Conservation (phyloP, 2,329 filamentous ascomycete species). For the Cryphonectria parasitica region DNA sequence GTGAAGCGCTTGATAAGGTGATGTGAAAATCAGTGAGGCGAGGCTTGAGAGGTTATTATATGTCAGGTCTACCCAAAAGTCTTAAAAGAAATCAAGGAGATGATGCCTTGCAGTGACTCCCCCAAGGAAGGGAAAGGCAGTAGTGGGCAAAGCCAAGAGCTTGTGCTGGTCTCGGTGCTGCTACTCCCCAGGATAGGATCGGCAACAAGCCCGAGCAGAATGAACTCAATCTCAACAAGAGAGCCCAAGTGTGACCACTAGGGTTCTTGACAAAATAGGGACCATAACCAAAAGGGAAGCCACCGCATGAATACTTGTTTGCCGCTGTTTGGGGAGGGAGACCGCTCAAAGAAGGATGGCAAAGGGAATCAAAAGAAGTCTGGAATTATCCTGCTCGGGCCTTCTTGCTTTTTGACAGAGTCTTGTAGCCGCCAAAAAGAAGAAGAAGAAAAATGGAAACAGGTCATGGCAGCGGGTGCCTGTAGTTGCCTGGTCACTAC, state of each 20-base stretch:
- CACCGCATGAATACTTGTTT: conserved; percentile 29
- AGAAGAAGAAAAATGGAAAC: background rate
- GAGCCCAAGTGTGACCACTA: conserved; percentile 16
- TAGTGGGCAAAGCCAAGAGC: conserved; percentile 11
- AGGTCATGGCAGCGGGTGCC: conserved; percentile 15
- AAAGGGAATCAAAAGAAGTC: conserved; percentile 16
- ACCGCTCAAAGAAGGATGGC: conserved; percentile 28
- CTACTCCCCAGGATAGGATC: conserved; percentile 10
- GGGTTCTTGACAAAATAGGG: conserved; percentile 19
- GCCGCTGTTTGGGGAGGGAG: conserved; percentile 30
- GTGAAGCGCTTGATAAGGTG: conserved; percentile 43
- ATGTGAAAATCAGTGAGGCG: conserved; percentile 48
- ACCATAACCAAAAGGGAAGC: conserved; percentile 21
- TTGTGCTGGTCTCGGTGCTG: conserved; percentile 13
- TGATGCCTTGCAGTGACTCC: conserved; percentile 22
- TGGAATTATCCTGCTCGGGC: conserved; percentile 15
- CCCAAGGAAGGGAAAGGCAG: conserved; percentile 18
- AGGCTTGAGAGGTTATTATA: conserved; percentile 43
- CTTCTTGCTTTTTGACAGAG: conserved; percentile 32
- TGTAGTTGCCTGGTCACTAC: conserved; percentile 26
- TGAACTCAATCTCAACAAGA: conserved; percentile 25
- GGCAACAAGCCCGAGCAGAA: conserved; percentile 23
- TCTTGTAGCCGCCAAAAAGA: conserved; percentile 7
- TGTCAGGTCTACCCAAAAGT: conserved; percentile 35
- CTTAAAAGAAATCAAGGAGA: conserved; percentile 10